Conservation (phyloP, 306 rosid genomes). For the Urtica urens region DNA sequence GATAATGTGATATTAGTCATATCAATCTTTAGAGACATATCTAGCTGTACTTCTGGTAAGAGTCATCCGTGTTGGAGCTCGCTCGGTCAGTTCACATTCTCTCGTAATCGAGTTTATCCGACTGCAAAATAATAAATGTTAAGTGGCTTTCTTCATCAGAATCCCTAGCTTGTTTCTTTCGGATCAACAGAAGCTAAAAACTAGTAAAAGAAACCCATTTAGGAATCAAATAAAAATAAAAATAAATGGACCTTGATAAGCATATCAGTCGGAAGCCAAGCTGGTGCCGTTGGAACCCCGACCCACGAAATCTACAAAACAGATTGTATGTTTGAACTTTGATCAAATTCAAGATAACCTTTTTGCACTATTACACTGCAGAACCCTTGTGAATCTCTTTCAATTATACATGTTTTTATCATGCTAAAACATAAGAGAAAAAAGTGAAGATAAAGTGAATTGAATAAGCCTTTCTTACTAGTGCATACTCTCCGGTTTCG, state of each 20-base stretch:
- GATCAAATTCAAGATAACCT: too few relatives aligned
- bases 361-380: too few relatives aligned
- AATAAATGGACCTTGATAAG: slow-evolving; percentile 64
- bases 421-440: neutral
- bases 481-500: slow-evolving; percentile 90
- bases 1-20: too few relatives aligned
- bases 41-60: too few relatives aligned
- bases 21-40: too few relatives aligned
- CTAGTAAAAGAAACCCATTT: neutral
- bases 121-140: slow-evolving; percentile 36
- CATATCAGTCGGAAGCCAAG: slow-evolving; percentile 96
- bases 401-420: neutral
- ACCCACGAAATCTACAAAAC: slow-evolving; percentile 73
- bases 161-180: neutral
- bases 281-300: slow-evolving; percentile 93
- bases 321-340: neutral
- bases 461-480: slow-evolving; percentile 45
- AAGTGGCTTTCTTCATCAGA: neutral
- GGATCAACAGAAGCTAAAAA: neutral
- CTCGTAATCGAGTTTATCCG: slow-evolving; percentile 83
- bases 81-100: slow-evolving; percentile 53
- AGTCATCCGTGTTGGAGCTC: neutral
- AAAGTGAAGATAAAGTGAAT: neutral
- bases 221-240: slow-evolving; percentile 3
- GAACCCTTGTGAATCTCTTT: too few relatives aligned